Evolutionary conservation across 768 basidiomycete genomes (phyloP).

Genomic region (Agaricus sinodeliciosus): DNA sequence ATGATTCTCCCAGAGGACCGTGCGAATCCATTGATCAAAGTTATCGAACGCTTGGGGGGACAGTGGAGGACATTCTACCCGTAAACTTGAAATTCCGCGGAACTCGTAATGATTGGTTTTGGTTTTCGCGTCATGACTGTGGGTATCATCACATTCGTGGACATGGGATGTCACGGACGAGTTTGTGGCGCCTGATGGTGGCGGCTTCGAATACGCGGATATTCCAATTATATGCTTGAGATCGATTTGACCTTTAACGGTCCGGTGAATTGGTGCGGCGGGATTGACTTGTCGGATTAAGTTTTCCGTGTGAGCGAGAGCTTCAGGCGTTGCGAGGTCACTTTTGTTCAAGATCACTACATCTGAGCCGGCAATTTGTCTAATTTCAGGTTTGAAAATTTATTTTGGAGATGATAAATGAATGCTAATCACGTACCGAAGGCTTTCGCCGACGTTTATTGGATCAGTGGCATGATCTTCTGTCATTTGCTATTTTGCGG

Average conservation of each 20-base stretch:
- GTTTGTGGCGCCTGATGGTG: constrained; percentile 25
- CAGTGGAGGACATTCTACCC: constrained; percentile 61
- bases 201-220: constrained; percentile 58
- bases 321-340: constrained; percentile 55
- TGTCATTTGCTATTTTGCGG: constrained; percentile 67
- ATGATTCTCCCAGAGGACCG: constrained; percentile 73
- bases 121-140: constrained; percentile 26
- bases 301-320: constrained; percentile 43
- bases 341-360: constrained; percentile 89
- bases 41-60: constrained; percentile 35
- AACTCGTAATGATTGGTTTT: constrained; percentile 58
- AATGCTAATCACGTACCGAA: constrained; percentile 45
- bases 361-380: constrained; percentile 92
- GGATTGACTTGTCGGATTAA: constrained; percentile 76
- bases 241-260: constrained; percentile 67
- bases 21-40: constrained; percentile 78
- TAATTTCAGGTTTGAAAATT: constrained; percentile 23
- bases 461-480: constrained; percentile 60
- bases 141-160: constrained; percentile 26
- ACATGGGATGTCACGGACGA: constrained; percentile 13
- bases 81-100: constrained; percentile 79
- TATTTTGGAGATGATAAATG: not conserved
- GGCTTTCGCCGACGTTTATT: constrained; percentile 57
- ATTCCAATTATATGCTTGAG: constrained; percentile 74
- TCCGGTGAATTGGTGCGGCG: constrained; percentile 65